A percentile compares a stretch with the other conserved stretches of the same genome.
Conservation (phyloP, 805 yeast genomes). For the Schizosaccharomyces osmophilus region DNA sequence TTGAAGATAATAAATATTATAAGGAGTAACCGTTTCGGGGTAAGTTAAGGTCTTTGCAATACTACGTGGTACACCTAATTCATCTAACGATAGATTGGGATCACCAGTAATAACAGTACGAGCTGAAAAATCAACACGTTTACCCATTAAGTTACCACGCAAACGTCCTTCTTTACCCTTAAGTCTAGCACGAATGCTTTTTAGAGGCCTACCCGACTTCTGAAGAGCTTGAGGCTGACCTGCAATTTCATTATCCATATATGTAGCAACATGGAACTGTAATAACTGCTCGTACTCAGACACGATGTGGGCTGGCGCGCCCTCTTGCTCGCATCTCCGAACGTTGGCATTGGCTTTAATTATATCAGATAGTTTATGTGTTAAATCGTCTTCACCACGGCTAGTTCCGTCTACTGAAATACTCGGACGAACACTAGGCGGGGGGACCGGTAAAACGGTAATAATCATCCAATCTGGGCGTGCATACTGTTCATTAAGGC, state of each 20-base stretch:
- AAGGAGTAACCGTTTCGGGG: constrained; percentile 95
- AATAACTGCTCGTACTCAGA: constrained; percentile 85
- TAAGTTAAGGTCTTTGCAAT: constrained; percentile 88
- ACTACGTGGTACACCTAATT: constrained; percentile 94
- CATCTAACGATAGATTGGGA: constrained; percentile 89
- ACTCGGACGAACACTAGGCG: constrained; percentile 97
- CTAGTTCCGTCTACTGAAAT: constrained; percentile 95
- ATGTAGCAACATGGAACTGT: constrained; percentile 95
- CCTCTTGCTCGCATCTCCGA: constrained; percentile 93
- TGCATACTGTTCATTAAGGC: constrained; percentile 86
- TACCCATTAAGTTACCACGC: constrained; percentile 97
- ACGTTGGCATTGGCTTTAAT: constrained; percentile 90
- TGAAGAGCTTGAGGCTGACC: constrained; percentile 98
- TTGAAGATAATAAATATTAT: constrained; percentile 79
- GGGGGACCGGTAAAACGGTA: constrained; percentile 97
- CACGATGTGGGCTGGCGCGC: constrained; percentile 95
- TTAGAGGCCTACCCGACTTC: constrained; percentile 95
- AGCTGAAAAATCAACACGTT: constrained; percentile 96
- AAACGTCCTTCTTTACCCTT: constrained; percentile 99
- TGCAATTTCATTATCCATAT: constrained; percentile 98
- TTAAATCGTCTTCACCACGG: constrained; percentile 96
- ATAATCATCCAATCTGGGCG: constrained; percentile 97
- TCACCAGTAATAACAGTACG: constrained; percentile 98
- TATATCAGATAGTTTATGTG: constrained; percentile 90
- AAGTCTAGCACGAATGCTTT: constrained; percentile 94